These are phyloP conservation scores for Talaromyces borbonicus DNA, from an alignment of 495 filamentous ascomycete genomes.

Conservation along the genomic window DNA sequence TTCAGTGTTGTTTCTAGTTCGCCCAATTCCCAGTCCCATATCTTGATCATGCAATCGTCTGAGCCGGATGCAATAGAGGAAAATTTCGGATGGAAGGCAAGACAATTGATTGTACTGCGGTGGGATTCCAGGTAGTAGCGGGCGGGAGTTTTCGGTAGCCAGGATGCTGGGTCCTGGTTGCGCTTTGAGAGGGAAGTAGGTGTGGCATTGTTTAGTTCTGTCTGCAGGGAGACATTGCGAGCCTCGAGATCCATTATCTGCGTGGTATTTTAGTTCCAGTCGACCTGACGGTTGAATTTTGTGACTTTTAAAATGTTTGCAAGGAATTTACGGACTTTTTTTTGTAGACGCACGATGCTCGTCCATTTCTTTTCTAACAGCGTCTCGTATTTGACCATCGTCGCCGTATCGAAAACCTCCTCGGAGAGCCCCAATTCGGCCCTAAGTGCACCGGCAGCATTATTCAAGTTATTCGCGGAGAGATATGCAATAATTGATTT, in stretches of 20 bases:
- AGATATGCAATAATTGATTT: slow-evolving; percentile 88
- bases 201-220: slow-evolving; percentile 77
- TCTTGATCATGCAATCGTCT: slow-evolving; percentile 89
- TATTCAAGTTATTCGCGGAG: slow-evolving; percentile 55
- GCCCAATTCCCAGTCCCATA: slow-evolving; percentile 97
- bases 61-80: slow-evolving; percentile 87
- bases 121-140: slow-evolving; percentile 82
- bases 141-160: slow-evolving; percentile 75
- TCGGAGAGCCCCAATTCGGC: slow-evolving; percentile 28
- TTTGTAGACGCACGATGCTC: slow-evolving; percentile 83
- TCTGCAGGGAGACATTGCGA: slow-evolving; percentile 57
- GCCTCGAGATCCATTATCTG: slow-evolving; percentile 94
- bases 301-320: neutral
- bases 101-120: slow-evolving; percentile 67
- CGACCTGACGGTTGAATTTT: neutral
- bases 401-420: slow-evolving; percentile 57
- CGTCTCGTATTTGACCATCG: slow-evolving; percentile 76
- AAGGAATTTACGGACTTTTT: slow-evolving; percentile 53
- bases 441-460: slow-evolving; percentile 54
- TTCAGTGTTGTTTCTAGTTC: slow-evolving; percentile 88
- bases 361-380: slow-evolving; percentile 96
- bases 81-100: slow-evolving; percentile 93
- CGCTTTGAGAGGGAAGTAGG: slow-evolving; percentile 67
- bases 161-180: slow-evolving; percentile 76
- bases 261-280: neutral